phyloP scores from a whole-genome alignment of 805 yeast genomes.

The Saturnispora gosingensis region DNA sequence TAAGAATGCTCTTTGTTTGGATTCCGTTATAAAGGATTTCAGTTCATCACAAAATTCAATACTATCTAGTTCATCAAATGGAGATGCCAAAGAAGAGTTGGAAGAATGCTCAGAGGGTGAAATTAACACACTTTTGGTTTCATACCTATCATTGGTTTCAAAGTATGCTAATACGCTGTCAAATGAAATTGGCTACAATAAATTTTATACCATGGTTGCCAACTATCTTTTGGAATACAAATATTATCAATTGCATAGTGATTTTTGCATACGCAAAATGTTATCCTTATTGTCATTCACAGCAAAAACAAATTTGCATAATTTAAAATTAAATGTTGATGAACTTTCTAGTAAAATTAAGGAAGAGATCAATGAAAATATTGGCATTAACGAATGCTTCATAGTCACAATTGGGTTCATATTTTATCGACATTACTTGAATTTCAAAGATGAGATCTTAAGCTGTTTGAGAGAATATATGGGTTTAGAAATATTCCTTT shows the following conservation, averaged over 20 bases:
- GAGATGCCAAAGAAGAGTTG: conserved; percentile 7
- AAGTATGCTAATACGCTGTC: conserved; percentile 21
- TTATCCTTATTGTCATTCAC: conserved; percentile 34
- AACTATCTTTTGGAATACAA: conserved; percentile 19
- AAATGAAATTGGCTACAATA: conserved; percentile 15
- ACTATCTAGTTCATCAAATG: neutral
- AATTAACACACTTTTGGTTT: conserved; percentile 28
- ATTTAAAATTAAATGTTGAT: conserved; percentile 15
- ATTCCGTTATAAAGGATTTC: conserved; percentile 2
- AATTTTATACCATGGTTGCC: conserved; percentile 22
- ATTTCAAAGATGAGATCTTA: conserved; percentile 25
- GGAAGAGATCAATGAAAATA: conserved; percentile 16
- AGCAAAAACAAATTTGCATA: conserved; percentile 19
- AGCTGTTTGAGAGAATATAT: conserved; percentile 41
- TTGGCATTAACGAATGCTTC: conserved; percentile 23
- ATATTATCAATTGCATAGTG: conserved; percentile 29
- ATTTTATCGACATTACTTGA: conserved; percentile 18
- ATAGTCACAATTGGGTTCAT: conserved; percentile 28
- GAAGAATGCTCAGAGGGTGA: conserved; percentile 23
- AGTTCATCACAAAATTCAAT: neutral
- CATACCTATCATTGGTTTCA: conserved; percentile 25
- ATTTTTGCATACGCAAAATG: conserved; percentile 42
- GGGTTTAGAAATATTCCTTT: conserved; percentile 37
- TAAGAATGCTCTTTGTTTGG: conserved; percentile 1
- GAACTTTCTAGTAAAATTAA: conserved; percentile 12